A percentile compares a stretch with the other conserved stretches of the same genome.
Evolutionary conservation across 1,139 yeast genomes (phyloP).

Genomic region (Blastobotrys illinoisensis): DNA sequence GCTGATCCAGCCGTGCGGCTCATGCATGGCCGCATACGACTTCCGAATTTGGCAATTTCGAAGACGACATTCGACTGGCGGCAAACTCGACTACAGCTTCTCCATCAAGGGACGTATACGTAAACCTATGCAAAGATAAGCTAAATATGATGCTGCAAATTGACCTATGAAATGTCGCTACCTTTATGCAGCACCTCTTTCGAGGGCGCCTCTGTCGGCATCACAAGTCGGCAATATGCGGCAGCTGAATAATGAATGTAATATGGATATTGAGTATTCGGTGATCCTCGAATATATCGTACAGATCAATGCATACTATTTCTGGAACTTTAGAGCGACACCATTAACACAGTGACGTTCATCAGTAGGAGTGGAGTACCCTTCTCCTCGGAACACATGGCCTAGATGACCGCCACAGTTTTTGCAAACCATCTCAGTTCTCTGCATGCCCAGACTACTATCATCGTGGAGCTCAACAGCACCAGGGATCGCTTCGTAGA

Average conservation of each 20-base stretch:
- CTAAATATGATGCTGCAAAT: background rate
- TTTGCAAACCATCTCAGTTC: conserved; percentile 85
- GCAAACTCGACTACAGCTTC: background rate
- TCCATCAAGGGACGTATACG: background rate
- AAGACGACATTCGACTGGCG: background rate
- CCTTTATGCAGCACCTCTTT: too few species aligned
- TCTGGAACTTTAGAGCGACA: conserved; percentile 60
- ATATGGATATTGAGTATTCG: too few species aligned
- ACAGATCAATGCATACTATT: background rate
- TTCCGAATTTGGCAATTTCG: background rate
- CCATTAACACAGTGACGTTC: conserved; percentile 95
- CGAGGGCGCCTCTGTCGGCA: too few species aligned
- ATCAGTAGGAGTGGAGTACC: conserved; percentile 82
- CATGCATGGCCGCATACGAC: background rate
- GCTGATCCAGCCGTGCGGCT: background rate
- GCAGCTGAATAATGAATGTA: too few species aligned
- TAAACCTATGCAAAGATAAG: background rate
- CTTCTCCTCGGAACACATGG: conserved; percentile 93
- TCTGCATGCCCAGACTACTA: conserved; percentile 59
- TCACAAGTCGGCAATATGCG: too few species aligned
- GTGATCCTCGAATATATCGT: too few species aligned
- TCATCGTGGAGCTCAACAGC: conserved; percentile 62
- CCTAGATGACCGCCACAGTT: conserved; percentile 95
- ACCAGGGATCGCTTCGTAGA: conserved; percentile 83
- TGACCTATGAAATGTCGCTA: too few species aligned